Evolutionary conservation across 257 asterid genomes (phyloP), one percentile per base, ranked within the genome.

Genomic region (Coffea canephora): DNA sequence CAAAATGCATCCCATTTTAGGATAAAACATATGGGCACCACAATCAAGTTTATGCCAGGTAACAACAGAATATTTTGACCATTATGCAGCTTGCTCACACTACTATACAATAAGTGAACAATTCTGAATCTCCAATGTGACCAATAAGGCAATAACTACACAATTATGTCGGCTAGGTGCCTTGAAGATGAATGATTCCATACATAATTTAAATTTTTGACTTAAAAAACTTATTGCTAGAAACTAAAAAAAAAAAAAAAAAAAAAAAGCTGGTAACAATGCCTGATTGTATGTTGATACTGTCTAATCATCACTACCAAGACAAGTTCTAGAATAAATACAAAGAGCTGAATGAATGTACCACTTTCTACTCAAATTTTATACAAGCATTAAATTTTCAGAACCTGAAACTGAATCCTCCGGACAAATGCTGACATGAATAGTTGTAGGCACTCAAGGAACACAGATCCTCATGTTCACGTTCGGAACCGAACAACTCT

Each of bases 101-200:
- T 10, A 8, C 14, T 62, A 70, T 43, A 66, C 43, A 62, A 55
- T 34, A 25, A 70, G 27, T 25, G 25, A 66, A 21, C 55, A 27
- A 6, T 10, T 14, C 16, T 39, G 12, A 27, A 71, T 36, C 15
- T 27, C 39, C 70, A 72, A 73, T 31, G 15, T n/a, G 27, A 21
- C n/a, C 36, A 50, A 11, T 31, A 31, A 31, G 34, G 34, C 34
- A 31, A 31, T 74, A 50, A 75, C 78, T 73, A 69, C 69, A 80
- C 54, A 49, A 65, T 80, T 49, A 49, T 39, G 75, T 16, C 4
- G 75, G 55, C 62, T 12, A 23, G 74, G 36, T 27, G 62, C 81
- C 62, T 12, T 69, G 19, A 54, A 57, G 79, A 73, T 80, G 78
- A 73, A 74, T 66, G 43, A n/a, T 74, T 64, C 34, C 39, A 15